Evolutionary conservation across 139 green algal genomes (phyloP).

Genomic region (Axilococcus clingmanii): DNA sequence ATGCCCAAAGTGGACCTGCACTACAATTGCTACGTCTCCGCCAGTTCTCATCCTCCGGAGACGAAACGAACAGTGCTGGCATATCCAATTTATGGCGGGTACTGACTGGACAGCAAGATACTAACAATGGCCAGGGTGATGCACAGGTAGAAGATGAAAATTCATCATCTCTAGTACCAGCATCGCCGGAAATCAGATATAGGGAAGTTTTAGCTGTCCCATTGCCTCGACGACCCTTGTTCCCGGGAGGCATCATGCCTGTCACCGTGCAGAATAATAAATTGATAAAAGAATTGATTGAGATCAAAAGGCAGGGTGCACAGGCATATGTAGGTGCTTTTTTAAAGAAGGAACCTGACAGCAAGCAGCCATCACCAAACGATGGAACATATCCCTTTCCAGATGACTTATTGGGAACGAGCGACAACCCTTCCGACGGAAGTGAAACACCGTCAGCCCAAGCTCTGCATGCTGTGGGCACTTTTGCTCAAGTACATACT

Average conservation of each 20-base stretch:
- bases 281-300: conserved; percentile 73
- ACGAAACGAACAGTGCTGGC: background rate
- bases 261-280: conserved; percentile 65
- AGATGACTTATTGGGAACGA: background rate
- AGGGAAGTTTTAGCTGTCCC: conserved; percentile 53
- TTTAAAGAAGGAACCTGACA: conserved; percentile 31
- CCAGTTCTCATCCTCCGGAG: too few relatives aligned
- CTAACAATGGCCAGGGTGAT: background rate
- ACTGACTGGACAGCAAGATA: background rate
- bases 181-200: conserved; percentile 12
- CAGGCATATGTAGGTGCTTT: conserved; percentile 92
- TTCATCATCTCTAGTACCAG: conserved; percentile 20
- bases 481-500: conserved; percentile 58
- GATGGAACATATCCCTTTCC: background rate
- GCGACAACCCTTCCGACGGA: background rate
- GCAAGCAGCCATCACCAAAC: background rate
- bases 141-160: too few relatives aligned
- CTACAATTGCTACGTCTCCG: too few relatives aligned
- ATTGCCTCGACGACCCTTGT: conserved; percentile 63
- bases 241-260: conserved; percentile 77
- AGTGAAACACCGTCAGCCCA: background rate
- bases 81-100: background rate
- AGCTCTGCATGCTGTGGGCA: conserved; percentile 70
- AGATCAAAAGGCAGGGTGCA: conserved; percentile 51
- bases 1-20: too few relatives aligned